A percentile compares a stretch with the other conserved stretches of the same genome.
Conservation (phyloP, 2,329 filamentous ascomycete genomes). For the Fusarium multiceps region DNA sequence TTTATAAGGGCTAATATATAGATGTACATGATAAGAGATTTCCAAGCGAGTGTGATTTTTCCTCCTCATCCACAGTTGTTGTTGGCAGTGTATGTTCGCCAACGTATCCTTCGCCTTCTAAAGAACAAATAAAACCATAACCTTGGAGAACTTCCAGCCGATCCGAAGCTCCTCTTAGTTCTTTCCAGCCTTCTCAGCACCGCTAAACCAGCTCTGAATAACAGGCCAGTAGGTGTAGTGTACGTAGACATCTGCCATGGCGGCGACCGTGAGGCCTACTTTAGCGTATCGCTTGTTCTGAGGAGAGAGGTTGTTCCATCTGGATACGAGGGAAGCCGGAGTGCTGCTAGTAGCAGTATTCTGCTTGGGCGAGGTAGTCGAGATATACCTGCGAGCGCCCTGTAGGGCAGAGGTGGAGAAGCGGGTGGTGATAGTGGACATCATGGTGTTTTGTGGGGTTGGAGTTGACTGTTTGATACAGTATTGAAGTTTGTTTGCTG, state of each 20-base stretch:
- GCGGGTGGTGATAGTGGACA: constrained; percentile 32
- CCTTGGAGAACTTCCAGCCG: background rate
- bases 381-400: constrained; percentile 38
- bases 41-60: background rate
- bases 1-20: background rate
- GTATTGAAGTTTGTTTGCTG: background rate
- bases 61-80: background rate
- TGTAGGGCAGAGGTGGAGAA: constrained; percentile 25
- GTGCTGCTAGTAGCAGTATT: constrained; percentile 7
- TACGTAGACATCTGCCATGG: constrained; percentile 43
- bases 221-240: constrained; percentile 46
- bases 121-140: background rate
- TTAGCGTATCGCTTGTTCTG: constrained; percentile 44
- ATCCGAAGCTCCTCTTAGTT: background rate
- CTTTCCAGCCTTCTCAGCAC: background rate
- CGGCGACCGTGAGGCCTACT: constrained; percentile 32
- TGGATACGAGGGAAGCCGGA: background rate
- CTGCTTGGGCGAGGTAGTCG: constrained; percentile 31
- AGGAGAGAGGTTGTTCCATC: constrained; percentile 47
- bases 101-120: background rate
- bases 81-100: background rate
- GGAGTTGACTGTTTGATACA: background rate
- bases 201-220: constrained; percentile 27
- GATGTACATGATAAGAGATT: background rate
- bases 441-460: constrained; percentile 31